These are phyloP conservation scores for Xanthoconium stramineum DNA, from an alignment of 768 basidiomycete genomes.

Conservation along the genomic window DNA sequence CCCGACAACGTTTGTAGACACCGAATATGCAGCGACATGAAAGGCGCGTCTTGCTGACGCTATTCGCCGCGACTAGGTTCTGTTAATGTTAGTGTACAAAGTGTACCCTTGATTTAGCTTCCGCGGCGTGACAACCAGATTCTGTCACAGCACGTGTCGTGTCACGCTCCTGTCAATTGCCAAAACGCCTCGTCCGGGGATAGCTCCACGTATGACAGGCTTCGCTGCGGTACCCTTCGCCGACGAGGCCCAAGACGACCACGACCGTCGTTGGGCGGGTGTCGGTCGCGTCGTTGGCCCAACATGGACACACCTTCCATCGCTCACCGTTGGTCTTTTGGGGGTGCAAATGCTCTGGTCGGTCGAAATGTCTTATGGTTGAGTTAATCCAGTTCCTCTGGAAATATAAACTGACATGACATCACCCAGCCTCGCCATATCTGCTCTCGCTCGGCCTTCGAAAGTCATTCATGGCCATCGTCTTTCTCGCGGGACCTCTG, in stretches of 20 bases:
- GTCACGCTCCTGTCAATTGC: neutral
- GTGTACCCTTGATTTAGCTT: neutral
- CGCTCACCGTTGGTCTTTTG: slow-evolving; percentile 72
- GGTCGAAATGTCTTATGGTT: slow-evolving; percentile 90
- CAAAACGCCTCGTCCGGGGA: no score
- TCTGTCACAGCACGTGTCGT: neutral
- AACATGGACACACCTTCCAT: slow-evolving; percentile 59
- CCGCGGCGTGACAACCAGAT: neutral
- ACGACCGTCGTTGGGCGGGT: slow-evolving; percentile 45
- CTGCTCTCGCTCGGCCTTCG: slow-evolving; percentile 84
- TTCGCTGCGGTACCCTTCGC: slow-evolving; percentile 46
- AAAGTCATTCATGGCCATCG: slow-evolving; percentile 83
- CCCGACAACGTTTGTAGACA: slow-evolving; percentile 95
- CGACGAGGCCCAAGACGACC: slow-evolving; percentile 39
- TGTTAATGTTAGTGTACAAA: neutral
- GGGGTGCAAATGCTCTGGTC: slow-evolving; percentile 92
- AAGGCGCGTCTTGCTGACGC: slow-evolving; percentile 12
- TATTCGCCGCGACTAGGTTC: slow-evolving; percentile 6
- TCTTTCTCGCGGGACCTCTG: slow-evolving; percentile 89
- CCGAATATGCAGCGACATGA: slow-evolving; percentile 10
- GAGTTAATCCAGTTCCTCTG: neutral
- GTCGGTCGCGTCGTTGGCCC: slow-evolving; percentile 65
- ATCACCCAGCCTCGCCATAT: slow-evolving; percentile 70
- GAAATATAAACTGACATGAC: neutral
- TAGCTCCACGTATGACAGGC: slow-evolving; percentile 43